Conservation (phyloP, 2,329 filamentous ascomycete species). For the Trichoderma harzianum region DNA sequence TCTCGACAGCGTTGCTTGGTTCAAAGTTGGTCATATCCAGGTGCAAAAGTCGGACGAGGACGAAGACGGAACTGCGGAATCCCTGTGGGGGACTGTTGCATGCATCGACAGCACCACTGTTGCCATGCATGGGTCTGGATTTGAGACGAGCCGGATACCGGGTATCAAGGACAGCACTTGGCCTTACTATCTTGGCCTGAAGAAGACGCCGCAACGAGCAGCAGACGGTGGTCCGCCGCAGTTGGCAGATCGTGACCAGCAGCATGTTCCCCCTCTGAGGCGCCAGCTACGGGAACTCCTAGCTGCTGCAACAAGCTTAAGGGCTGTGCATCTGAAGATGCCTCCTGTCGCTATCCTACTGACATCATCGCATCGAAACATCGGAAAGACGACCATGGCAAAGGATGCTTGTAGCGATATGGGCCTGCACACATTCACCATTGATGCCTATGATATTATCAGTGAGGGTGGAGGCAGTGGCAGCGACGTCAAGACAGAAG, state of each 20-base stretch:
- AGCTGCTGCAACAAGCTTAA: constrained; percentile 80
- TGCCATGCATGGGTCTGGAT: constrained; percentile 88
- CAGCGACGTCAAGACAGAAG: constrained; percentile 91
- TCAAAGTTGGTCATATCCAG: constrained; percentile 76
- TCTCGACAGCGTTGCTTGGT: constrained; percentile 77
- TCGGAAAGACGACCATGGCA: constrained; percentile 83
- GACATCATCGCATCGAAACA: constrained; percentile 86
- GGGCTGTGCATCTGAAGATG: constrained; percentile 82
- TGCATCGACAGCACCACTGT: constrained; percentile 84
- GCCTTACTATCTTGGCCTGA: constrained; percentile 85
- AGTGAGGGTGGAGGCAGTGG: constrained; percentile 81
- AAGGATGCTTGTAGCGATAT: constrained; percentile 78
- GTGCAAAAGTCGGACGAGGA: constrained; percentile 51
- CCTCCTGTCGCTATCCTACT: constrained; percentile 85
- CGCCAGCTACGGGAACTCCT: constrained; percentile 79
- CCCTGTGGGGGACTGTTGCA: constrained; percentile 80
- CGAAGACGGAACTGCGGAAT: constrained; percentile 59
- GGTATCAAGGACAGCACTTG: constrained; percentile 73
- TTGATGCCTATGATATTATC: constrained; percentile 90
- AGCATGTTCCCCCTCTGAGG: constrained; percentile 57
- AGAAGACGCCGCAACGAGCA: constrained; percentile 54
- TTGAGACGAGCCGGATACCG: constrained; percentile 76
- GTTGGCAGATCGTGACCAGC: constrained; percentile 44
- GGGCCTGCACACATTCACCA: constrained; percentile 81
- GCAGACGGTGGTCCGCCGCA: constrained; percentile 39